Conservation (phyloP, 2,329 filamentous ascomycete species). For the Coniochaeta sp. region DNA sequence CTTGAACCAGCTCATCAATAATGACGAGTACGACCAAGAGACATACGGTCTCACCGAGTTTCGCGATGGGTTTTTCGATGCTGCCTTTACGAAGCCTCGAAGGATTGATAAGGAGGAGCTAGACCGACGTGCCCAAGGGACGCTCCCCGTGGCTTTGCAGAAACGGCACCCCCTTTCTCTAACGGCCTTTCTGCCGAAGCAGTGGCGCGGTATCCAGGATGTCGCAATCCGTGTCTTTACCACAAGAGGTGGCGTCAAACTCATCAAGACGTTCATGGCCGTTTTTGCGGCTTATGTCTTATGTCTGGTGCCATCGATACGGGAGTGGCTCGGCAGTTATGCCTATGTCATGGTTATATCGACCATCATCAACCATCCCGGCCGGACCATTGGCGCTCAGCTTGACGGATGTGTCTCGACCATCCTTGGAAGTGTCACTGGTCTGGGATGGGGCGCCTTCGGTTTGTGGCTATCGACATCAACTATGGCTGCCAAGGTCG, state of each 20-base stretch:
- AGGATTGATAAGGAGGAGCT: constrained; percentile 29
- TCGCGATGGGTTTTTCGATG: constrained; percentile 41
- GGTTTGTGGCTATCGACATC: constrained; percentile 47
- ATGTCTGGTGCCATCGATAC: constrained; percentile 41
- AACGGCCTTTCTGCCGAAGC: constrained; percentile 37
- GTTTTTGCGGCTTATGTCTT: constrained; percentile 49
- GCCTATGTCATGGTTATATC: constrained; percentile 50
- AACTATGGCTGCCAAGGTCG: constrained; percentile 33
- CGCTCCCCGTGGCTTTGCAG: constrained; percentile 38
- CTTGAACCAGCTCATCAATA: constrained; percentile 1
- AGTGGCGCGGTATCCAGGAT: constrained; percentile 34
- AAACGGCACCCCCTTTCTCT: constrained; percentile 39
- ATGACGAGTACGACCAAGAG: constrained; percentile 18
- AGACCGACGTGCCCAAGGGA: constrained; percentile 30
- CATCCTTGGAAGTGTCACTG: constrained; percentile 43
- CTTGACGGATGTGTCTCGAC: constrained; percentile 48
- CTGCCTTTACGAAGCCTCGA: constrained; percentile 36
- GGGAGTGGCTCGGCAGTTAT: constrained; percentile 45
- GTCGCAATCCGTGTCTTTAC: constrained; percentile 33
- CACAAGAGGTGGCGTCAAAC: constrained; percentile 42
- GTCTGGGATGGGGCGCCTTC: constrained; percentile 47
- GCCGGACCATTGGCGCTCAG: constrained; percentile 47
- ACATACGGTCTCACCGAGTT: constrained; percentile 35
- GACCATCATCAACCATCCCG: constrained; percentile 50
- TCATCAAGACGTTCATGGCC: constrained; percentile 46